phyloP scores from a whole-genome alignment of 2,329 filamentous ascomycete genomes.

The Clonostachys rosea region DNA sequence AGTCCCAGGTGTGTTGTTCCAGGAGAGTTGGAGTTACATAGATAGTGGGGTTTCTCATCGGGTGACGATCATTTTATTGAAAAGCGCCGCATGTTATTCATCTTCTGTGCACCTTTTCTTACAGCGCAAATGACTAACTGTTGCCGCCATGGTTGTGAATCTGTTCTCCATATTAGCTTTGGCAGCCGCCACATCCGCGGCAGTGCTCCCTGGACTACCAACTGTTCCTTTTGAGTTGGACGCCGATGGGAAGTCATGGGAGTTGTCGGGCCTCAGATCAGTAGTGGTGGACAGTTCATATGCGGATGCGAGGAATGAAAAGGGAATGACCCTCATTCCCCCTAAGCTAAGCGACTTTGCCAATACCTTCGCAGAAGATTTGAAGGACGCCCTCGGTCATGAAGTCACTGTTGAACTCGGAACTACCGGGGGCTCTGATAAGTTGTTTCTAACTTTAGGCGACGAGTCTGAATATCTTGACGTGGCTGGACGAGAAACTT shows the following conservation, averaged over 20 bases:
- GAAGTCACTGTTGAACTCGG: conserved; percentile 17
- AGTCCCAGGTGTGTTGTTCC: no score
- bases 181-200: no score
- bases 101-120: no score
- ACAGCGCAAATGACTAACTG: no score
- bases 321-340: conserved; percentile 45
- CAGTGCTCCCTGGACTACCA: conserved; percentile 18
- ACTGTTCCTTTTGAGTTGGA: conserved; percentile 19
- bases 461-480: conserved; percentile 31
- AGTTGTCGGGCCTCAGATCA: conserved; percentile 15
- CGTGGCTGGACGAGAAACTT: conserved; percentile 36
- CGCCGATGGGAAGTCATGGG: conserved; percentile 11
- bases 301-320: conserved; percentile 30
- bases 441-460: conserved; percentile 42
- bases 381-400: conserved; percentile 18
- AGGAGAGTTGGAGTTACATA: no score
- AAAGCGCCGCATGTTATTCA: no score
- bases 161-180: no score
- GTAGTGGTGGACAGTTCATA: conserved; percentile 39
- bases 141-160: no score
- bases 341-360: conserved; percentile 43
- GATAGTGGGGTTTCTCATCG: no score
- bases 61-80: no score
- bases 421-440: neutral
- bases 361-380: conserved; percentile 32